Conservation (phyloP, 148 eudicot genomes). For the Drosera capensis region DNA sequence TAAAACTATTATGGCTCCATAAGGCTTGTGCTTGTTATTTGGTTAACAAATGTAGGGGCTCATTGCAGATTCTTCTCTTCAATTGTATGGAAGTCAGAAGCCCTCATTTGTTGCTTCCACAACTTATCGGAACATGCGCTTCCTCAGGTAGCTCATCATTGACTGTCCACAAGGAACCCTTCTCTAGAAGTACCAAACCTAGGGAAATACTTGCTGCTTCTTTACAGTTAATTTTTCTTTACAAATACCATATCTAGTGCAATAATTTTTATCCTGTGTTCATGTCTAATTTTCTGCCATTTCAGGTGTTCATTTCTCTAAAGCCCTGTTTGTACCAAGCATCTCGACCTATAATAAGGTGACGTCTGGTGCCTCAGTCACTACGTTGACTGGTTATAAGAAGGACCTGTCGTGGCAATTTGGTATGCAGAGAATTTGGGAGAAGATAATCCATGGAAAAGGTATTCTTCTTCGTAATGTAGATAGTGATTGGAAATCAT, state of each 20-base stretch:
- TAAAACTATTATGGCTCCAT: too few relatives aligned
- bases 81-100: constrained; percentile 88
- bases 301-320: constrained; percentile 62
- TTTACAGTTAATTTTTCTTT: too few relatives aligned
- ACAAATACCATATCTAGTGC: too few relatives aligned
- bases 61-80: constrained; percentile 59
- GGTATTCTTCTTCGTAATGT: constrained; percentile 19
- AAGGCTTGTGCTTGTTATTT: not conserved
- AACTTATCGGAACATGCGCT: constrained; percentile 60
- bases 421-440: constrained; percentile 63
- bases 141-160: constrained; percentile 34
- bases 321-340: constrained; percentile 74
- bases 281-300: too few relatives aligned
- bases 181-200: too few relatives aligned
- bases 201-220: too few relatives aligned
- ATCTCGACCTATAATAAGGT: constrained; percentile 70
- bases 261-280: too few relatives aligned
- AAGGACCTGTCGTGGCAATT: constrained; percentile 68
- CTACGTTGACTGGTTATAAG: constrained; percentile 19
- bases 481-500: not conserved
- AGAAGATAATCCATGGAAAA: constrained; percentile 41
- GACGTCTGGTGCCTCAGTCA: constrained; percentile 41
- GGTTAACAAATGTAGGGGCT: not conserved
- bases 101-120: constrained; percentile 62
- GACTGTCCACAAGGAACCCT: too few relatives aligned